Evolutionary conservation across 345 rosid genomes (phyloP).

Genomic region (Trapa bicornis): DNA sequence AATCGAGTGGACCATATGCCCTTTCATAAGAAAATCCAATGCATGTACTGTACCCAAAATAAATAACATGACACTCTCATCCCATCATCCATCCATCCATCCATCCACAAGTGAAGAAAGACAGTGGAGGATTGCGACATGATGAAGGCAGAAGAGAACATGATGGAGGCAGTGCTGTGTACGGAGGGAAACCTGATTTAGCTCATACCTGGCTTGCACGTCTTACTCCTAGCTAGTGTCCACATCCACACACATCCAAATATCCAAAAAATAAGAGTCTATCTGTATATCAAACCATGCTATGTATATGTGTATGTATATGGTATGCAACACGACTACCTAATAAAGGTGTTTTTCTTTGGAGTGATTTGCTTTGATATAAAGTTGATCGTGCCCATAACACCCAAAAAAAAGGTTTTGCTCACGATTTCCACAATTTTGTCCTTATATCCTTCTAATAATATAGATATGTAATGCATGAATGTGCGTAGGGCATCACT

Average conservation of each 20-base stretch:
- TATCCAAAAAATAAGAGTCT: no score
- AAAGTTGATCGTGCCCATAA: constrained; percentile 1
- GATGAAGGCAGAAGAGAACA: neutral
- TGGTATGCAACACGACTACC: no score
- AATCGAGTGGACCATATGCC: neutral
- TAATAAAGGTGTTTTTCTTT: constrained; percentile 2
- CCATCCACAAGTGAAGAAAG: neutral
- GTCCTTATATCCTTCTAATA: neutral
- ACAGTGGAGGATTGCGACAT: neutral
- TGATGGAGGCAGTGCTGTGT: neutral
- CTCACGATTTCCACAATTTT: neutral
- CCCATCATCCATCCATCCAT: no score
- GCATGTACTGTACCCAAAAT: no score
- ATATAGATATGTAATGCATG: no score
- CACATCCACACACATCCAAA: no score
- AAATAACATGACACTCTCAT: no score
- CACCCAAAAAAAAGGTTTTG: no score
- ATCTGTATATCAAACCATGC: no score
- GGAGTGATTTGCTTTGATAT: neutral
- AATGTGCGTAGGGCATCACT: neutral
- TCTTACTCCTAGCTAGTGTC: neutral
- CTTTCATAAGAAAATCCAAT: no score
- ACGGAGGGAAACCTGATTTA: constrained; percentile 2
- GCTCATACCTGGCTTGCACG: neutral
- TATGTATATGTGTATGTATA: no score